Conservation (phyloP, 179 eudicot genomes). For the Beta lomatogona region DNA sequence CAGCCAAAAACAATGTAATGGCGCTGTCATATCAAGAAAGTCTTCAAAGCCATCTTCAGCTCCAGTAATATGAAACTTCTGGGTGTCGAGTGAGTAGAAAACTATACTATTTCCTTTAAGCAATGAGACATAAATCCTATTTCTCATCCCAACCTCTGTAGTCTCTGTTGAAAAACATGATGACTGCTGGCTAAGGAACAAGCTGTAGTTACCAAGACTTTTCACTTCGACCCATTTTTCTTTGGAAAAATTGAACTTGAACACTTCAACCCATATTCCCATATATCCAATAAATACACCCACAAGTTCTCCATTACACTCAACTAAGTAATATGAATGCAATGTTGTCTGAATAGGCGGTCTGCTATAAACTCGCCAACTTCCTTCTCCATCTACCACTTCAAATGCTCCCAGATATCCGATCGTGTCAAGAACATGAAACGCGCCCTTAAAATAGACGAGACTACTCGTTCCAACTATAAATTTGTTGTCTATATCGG, state of each 20-base stretch:
- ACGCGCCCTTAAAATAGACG: background rate
- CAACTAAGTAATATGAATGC: background rate
- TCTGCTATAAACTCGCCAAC: background rate
- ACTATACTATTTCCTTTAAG: constrained; percentile 4
- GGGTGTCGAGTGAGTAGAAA: constrained; percentile 13
- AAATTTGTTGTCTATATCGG: background rate
- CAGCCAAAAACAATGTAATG: background rate
- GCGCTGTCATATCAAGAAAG: background rate
- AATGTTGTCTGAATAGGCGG: background rate
- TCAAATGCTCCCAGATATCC: background rate
- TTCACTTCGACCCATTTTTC: background rate
- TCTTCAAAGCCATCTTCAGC: background rate
- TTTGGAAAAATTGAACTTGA: background rate
- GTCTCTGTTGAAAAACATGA: background rate
- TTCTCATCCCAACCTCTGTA: background rate
- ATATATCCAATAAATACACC: background rate
- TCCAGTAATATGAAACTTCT: background rate
- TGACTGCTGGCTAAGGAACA: background rate
- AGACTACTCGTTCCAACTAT: background rate
- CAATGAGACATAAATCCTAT: constrained; percentile 14
- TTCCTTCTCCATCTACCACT: background rate
- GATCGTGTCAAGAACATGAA: background rate
- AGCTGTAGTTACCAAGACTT: background rate
- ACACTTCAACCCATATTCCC: constrained; percentile 10
- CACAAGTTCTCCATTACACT: constrained; percentile 2